Base-by-base conservation (phyloP, 2,329 filamentous ascomycete genomes). In the Colletotrichum godetiae region DNA sequence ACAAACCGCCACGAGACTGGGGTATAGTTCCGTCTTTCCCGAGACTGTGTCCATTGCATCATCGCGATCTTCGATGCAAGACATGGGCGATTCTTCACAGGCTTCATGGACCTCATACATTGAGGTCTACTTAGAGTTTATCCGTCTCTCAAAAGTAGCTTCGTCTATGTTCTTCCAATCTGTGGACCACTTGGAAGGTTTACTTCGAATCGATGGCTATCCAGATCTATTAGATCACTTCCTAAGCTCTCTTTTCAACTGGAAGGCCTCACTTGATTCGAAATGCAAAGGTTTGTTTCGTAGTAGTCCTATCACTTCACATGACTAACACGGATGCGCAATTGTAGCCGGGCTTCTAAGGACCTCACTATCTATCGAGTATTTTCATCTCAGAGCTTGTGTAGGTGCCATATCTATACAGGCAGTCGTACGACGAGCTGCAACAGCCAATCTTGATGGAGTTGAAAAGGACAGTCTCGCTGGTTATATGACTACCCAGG, bases 401-500 rank as follows among this genome's bases (percentile, higher is more conserved):
- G 19, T 49, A n/a, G 42, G 42, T 49, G 42, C 42, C 19, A 49
- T 49, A 49, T 49, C 42, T 8, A n/a, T 49, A n/a, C 42, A 49
- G 8, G 19, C 42, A 49, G 42, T 49, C 42, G 19, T 49, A n/a
- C 42, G 8, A 49, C n/a, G 42, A 49, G 42, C 42, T 49, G 42
- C 42, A 8, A 49, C 19, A n/a, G 42, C 42, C 42, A 49, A 19
- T 10, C 8, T 19, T 10, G 7, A 49, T 49, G 42, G 42, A n/a
- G 31, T 29, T 6, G 65, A 68, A 1, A 69, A 75, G 3, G 76
- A 76, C 29, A 68, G 56, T 0, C 15, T 77, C 1, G 72, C 74
- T 0, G 64, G 53, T 2, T 78, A 72, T 4, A 77, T 77, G 31
- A 76, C 70, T 0, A 62, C 75, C 0, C 70, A 76, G 24, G 77